Percentiles rank a stretch among this genome's conserved stretches.
These are phyloP conservation scores for Globisporangium yorkense DNA, from an alignment of 352 stramenopile genomes.

Conservation along the genomic window DNA sequence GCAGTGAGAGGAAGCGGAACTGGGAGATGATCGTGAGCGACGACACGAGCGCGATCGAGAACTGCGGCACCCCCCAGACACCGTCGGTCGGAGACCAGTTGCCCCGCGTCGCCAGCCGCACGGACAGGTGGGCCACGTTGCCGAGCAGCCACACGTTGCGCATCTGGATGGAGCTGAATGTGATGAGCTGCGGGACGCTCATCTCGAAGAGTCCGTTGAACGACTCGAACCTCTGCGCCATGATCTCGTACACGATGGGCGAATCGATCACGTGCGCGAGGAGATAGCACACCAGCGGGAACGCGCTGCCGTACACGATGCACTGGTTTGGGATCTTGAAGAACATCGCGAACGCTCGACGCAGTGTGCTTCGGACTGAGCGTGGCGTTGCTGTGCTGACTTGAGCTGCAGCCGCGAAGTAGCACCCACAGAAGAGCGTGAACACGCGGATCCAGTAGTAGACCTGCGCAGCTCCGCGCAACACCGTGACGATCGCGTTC, in stretches of 20 bases:
- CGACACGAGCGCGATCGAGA: slow-evolving; percentile 15
- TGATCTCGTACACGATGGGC: slow-evolving; percentile 14
- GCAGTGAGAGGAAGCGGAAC: slow-evolving; percentile 7
- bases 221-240: slow-evolving; percentile 7
- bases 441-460: slow-evolving; percentile 12
- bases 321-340: slow-evolving; percentile 17
- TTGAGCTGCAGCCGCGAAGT: slow-evolving; percentile 1
- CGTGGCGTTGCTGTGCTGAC: not conserved
- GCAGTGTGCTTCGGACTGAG: not conserved
- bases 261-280: slow-evolving; percentile 17
- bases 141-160: slow-evolving; percentile 19
- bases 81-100: slow-evolving; percentile 1
- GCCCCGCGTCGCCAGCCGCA: not conserved
- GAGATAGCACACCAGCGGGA: slow-evolving; percentile 18
- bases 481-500: not conserved
- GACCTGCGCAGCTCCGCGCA: slow-evolving; percentile 2
- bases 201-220: slow-evolving; percentile 10
- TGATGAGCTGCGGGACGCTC: slow-evolving; percentile 3
- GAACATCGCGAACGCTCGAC: slow-evolving; percentile 1
- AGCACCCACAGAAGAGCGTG: slow-evolving; percentile 3
- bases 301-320: slow-evolving; percentile 17
- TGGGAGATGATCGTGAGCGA: slow-evolving; percentile 13
- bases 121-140: slow-evolving; percentile 1
- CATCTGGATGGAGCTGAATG: slow-evolving; percentile 16
- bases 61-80: slow-evolving; percentile 10